Percentiles rank a stretch among this genome's conserved stretches.
Evolutionary conservation across 495 filamentous ascomycete genomes (phyloP).

Genomic region (Penicillium taxi): DNA sequence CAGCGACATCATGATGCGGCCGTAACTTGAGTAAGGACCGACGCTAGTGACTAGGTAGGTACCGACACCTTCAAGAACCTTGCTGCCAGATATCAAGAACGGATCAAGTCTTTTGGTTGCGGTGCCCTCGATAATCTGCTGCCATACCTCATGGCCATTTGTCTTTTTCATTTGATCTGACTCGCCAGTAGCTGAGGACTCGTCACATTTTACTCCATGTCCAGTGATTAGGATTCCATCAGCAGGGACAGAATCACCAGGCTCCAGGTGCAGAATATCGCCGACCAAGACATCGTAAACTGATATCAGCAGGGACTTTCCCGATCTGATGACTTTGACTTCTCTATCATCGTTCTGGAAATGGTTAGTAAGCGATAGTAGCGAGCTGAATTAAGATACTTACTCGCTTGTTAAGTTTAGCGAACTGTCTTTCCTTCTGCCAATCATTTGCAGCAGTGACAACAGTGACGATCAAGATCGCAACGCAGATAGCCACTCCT

Average conservation of each 20-base stretch:
- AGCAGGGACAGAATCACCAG: conserved; percentile 60
- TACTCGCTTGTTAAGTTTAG: conserved; percentile 63
- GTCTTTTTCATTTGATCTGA: conserved; percentile 62
- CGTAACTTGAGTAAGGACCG: conserved; percentile 55
- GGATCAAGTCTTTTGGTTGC: conserved; percentile 53
- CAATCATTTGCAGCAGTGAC: conserved; percentile 72
- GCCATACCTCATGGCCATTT: conserved; percentile 49
- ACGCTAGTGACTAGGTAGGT: conserved; percentile 58
- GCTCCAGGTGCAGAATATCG: conserved; percentile 65
- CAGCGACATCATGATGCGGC: conserved; percentile 55
- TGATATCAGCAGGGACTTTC: conserved; percentile 62
- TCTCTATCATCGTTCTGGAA: conserved; percentile 65
- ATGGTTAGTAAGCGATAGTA: conserved; percentile 4
- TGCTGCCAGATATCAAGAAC: conserved; percentile 56
- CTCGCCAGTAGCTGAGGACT: conserved; percentile 63
- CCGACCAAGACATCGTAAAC: conserved; percentile 65
- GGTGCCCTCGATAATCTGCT: conserved; percentile 46
- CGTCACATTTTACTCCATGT: conserved; percentile 59
- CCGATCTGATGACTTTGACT: conserved; percentile 70
- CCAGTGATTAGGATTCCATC: conserved; percentile 57
- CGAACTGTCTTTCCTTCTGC: conserved; percentile 74
- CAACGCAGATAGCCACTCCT: conserved; percentile 69
- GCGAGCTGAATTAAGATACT: conserved; percentile 2
- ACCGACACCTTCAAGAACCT: conserved; percentile 59
- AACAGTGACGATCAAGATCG: conserved; percentile 66